Conservation (phyloP, 345 rosid genomes). For the Rhizophora mangle region DNA sequence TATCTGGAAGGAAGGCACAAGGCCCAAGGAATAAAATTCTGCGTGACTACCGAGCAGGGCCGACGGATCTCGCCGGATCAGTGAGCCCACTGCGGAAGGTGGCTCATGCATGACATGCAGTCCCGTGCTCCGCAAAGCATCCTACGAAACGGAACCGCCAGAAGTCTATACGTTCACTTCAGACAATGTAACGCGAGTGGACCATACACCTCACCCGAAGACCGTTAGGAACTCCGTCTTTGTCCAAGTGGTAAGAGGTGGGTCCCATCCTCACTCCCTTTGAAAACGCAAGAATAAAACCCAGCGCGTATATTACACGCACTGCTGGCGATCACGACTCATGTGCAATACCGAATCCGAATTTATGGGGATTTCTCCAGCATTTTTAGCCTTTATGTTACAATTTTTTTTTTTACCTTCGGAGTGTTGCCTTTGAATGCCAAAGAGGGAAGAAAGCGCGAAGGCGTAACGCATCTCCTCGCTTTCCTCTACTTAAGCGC, state of each 20-base stretch:
- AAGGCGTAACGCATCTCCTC: slow-evolving; percentile 1
- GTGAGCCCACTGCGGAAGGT: no score
- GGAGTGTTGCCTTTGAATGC: slow-evolving; percentile 7
- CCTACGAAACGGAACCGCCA: background rate
- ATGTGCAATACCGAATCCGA: background rate
- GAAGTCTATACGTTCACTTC: background rate
- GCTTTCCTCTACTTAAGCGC: background rate
- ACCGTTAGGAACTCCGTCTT: slow-evolving; percentile 22
- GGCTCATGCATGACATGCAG: no score
- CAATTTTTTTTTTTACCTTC: background rate
- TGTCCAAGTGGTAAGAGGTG: background rate
- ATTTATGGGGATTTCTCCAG: slow-evolving; percentile 5
- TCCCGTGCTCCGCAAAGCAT: background rate
- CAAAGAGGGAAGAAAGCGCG: slow-evolving; percentile 21
- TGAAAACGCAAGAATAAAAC: background rate
- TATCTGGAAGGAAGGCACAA: no score
- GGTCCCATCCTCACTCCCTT: background rate
- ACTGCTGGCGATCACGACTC: slow-evolving; percentile 16
- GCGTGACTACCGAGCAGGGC: no score
- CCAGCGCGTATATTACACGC: background rate
- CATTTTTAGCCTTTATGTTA: background rate
- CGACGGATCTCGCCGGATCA: no score
- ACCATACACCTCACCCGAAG: background rate
- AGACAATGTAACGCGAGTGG: no score
- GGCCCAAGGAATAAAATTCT: no score